Evolutionary conservation across 2,329 filamentous ascomycete genomes (phyloP).

Genomic region (Curvularia sp.): DNA sequence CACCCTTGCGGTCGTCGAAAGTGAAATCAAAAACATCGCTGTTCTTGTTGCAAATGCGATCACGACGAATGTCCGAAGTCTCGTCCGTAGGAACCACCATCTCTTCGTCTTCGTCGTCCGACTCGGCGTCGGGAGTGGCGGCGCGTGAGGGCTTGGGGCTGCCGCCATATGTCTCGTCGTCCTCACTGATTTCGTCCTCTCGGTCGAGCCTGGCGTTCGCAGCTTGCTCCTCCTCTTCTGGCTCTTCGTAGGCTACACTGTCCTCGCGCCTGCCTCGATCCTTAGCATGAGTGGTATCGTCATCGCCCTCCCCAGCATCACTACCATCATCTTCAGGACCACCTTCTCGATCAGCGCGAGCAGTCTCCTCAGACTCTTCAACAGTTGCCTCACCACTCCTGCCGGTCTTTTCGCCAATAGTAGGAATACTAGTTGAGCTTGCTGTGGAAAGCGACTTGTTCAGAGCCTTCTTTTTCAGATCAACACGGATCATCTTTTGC

Average conservation of each 20-base stretch:
- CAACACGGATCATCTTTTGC: conserved; percentile 72
- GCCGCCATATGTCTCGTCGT: conserved; percentile 63
- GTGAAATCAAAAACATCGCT: conserved; percentile 77
- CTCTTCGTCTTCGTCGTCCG: conserved; percentile 38
- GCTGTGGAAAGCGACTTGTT: conserved; percentile 62
- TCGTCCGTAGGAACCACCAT: conserved; percentile 38
- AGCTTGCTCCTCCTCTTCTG: conserved; percentile 87
- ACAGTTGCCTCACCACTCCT: conserved; percentile 60
- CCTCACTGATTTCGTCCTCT: conserved; percentile 57
- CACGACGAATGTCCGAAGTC: conserved; percentile 40
- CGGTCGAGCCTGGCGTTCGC: conserved; percentile 70
- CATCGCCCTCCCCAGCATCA: conserved; percentile 65
- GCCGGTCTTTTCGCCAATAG: conserved; percentile 71
- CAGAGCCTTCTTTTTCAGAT: conserved; percentile 78
- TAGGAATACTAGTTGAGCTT: conserved; percentile 71
- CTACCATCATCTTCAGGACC: conserved; percentile 77
- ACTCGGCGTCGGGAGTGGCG: conserved; percentile 40
- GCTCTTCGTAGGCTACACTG: conserved; percentile 86
- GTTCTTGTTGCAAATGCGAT: conserved; percentile 54
- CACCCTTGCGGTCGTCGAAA: conserved; percentile 77
- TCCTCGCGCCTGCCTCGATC: conserved; percentile 78
- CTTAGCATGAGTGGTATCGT: conserved; percentile 71
- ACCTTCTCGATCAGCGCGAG: conserved; percentile 52
- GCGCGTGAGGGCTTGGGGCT: conserved; percentile 52
- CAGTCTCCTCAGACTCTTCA: conserved; percentile 43